phyloP scores from a whole-genome alignment of 768 basidiomycete species.

The Leccinum variicolor region DNA sequence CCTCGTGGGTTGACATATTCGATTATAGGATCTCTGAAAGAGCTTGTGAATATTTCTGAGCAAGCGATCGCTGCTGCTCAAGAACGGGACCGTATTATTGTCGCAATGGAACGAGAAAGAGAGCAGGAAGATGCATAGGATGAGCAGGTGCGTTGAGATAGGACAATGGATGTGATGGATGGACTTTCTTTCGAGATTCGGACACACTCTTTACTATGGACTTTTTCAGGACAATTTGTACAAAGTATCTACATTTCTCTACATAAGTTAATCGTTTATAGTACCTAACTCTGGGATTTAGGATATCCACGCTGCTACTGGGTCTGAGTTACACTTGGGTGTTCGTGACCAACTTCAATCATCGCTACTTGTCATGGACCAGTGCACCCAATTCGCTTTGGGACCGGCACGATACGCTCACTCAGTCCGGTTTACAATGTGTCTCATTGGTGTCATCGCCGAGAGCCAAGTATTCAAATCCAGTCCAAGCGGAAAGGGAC shows the following conservation, averaged over 20 bases:
- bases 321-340: too few species aligned
- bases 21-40: constrained; percentile 30
- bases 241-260: neutral
- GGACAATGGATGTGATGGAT: neutral
- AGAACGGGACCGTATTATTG: constrained; percentile 28
- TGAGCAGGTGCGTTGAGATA: neutral
- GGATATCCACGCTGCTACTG: neutral
- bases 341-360: neutral
- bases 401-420: neutral
- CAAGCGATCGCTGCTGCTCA: constrained; percentile 28
- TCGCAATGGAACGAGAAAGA: constrained; percentile 1
- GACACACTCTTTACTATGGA: neutral
- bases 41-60: constrained; percentile 34
- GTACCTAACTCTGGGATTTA: neutral
- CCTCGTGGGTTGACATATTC: neutral
- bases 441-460: neutral
- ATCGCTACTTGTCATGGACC: neutral
- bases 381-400: neutral
- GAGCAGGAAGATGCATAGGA: constrained; percentile 3
- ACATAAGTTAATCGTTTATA: neutral
- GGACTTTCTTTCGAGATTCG: neutral
- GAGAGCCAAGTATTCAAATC: neutral
- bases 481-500: neutral
- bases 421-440: neutral
- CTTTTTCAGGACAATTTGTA: neutral